Percentiles rank a stretch among this genome's conserved stretches.
Conservation (phyloP, 2,329 filamentous ascomycete species). For the Fusarium sp. region DNA sequence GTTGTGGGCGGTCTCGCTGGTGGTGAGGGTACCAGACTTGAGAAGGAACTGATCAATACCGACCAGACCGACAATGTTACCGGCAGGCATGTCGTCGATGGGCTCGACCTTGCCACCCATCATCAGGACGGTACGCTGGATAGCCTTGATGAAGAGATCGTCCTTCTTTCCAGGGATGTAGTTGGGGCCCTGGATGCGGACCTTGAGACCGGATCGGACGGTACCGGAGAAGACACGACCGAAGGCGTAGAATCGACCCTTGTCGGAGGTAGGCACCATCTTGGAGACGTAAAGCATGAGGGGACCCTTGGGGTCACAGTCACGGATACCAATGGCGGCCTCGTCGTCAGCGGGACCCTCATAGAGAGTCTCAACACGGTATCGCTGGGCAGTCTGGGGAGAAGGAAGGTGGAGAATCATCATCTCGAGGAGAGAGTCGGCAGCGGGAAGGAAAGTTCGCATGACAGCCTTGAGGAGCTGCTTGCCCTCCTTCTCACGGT, state of each 20-base stretch:
- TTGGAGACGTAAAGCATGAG: conserved; percentile 99
- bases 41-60: conserved; percentile 99
- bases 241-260: conserved; percentile 99
- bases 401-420: conserved; percentile 99
- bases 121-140: conserved; percentile 99
- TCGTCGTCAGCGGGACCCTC: conserved; percentile 96
- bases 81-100: conserved; percentile 98
- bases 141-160: conserved; percentile 98
- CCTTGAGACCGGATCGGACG: conserved; percentile 97
- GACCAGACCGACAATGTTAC: conserved; percentile 99
- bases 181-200: conserved; percentile 99
- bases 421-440: conserved; percentile 99
- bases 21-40: conserved; percentile 99
- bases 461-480: conserved; percentile 97
- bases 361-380: conserved; percentile 98
- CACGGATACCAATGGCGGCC: conserved; percentile 94
- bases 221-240: conserved; percentile 99
- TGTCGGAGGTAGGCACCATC: conserved; percentile 99
- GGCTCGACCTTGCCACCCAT: conserved; percentile 99
- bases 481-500: conserved; percentile 97
- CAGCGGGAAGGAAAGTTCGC: conserved; percentile 98
- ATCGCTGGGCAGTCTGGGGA: conserved; percentile 93
- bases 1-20: conserved; percentile 98
- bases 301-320: conserved; percentile 97
- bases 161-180: conserved; percentile 99